phyloP scores from a whole-genome alignment of 2,329 filamentous ascomycete species.

The Pleurostoma richardsiae region DNA sequence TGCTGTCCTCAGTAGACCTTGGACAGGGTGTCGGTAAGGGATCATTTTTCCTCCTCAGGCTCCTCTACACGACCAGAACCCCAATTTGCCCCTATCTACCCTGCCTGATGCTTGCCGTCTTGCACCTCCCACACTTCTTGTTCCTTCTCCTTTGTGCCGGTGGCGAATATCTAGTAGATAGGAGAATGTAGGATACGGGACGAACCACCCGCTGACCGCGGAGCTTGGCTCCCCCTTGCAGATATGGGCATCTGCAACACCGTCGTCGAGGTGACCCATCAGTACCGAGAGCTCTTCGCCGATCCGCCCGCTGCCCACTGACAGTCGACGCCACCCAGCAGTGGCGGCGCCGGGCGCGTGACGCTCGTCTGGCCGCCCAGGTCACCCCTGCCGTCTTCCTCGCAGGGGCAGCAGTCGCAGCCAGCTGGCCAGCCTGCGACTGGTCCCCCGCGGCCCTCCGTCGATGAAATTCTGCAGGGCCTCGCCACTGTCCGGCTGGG shows the following conservation, averaged over 20 bases:
- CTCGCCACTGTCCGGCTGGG: no score
- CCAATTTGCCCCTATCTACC: no score
- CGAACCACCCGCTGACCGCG: no score
- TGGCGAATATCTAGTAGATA: no score
- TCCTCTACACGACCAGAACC: no score
- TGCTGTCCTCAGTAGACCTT: slow-evolving; percentile 64
- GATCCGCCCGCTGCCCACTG: slow-evolving; percentile 43
- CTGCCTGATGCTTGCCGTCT: not conserved
- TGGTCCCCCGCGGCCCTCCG: no score
- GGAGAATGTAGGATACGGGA: no score
- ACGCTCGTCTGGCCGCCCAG: slow-evolving; percentile 5
- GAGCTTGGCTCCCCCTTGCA: slow-evolving; percentile 23
- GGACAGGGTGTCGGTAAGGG: slow-evolving; percentile 64
- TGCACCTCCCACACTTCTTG: not conserved
- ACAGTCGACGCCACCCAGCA: slow-evolving; percentile 1
- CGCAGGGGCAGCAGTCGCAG: no score
- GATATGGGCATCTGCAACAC: slow-evolving; percentile 72
- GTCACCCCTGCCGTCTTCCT: no score
- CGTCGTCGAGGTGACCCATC: slow-evolving; percentile 82
- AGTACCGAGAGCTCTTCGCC: slow-evolving; percentile 71
- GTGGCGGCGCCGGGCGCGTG: slow-evolving; percentile 2
- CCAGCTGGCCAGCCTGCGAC: no score
- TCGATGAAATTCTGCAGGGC: no score
- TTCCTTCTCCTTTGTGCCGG: not conserved
- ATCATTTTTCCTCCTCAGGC: not conserved